Evolutionary conservation across 441 rosid genomes (phyloP).

Genomic region (Adansonia grandidieri): DNA sequence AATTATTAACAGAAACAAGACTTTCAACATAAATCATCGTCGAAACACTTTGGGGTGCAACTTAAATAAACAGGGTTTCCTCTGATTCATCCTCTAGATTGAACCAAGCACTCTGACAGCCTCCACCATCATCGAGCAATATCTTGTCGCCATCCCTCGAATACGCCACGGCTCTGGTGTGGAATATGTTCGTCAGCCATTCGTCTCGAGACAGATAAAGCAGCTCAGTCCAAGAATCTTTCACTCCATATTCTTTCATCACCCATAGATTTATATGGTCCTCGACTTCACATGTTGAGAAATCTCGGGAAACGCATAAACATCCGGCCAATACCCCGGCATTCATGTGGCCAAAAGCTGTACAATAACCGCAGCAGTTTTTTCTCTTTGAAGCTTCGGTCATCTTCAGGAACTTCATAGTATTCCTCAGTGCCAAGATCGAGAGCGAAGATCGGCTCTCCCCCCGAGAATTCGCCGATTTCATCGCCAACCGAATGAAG

Average conservation of each 20-base stretch:
- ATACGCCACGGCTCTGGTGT: neutral
- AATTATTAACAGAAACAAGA: neutral
- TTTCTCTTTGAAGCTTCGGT: neutral
- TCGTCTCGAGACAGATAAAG: slow-evolving; percentile 15
- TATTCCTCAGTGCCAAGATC: neutral
- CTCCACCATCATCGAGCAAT: slow-evolving; percentile 6
- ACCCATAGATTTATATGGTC: slow-evolving; percentile 18
- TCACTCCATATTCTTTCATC: slow-evolving; percentile 16
- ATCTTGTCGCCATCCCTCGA: neutral
- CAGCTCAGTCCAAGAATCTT: neutral
- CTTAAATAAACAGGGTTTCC: neutral
- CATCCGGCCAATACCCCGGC: neutral
- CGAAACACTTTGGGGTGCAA: neutral
- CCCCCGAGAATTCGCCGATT: neutral
- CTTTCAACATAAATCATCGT: neutral
- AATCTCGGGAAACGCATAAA: slow-evolving; percentile 6
- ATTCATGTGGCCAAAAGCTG: neutral
- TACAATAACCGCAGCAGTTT: neutral
- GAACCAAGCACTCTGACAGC: slow-evolving; percentile 17
- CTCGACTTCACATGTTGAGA: neutral
- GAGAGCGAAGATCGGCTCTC: neutral
- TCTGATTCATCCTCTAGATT: slow-evolving; percentile 11
- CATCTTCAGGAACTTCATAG: neutral
- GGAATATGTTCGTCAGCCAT: slow-evolving; percentile 18
- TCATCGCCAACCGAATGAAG: slow-evolving; percentile 3